Conservation (phyloP, 1,284 basidiomycete genomes). For the Chondrostereum purpureum region DNA sequence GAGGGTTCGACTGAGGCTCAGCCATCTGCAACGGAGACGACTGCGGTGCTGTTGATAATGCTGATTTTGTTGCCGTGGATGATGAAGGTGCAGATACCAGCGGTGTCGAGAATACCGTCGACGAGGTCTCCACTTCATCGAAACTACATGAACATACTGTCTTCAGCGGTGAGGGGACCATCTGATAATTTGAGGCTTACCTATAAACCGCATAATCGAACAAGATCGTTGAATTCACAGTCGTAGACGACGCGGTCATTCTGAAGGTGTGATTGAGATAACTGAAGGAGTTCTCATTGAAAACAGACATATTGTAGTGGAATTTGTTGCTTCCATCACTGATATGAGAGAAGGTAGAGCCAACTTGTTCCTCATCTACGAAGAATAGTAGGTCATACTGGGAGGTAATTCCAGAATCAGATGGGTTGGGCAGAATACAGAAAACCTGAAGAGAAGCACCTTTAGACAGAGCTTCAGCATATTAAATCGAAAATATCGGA, state of each 20-base stretch:
- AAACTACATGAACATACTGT: background rate
- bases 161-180: too few species aligned
- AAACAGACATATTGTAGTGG: slow-evolving; percentile 8
- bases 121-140: too few species aligned
- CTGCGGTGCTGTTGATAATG: too few species aligned
- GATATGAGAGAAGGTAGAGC: slow-evolving; percentile 2
- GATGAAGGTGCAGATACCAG: too few species aligned
- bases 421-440: slow-evolving; percentile 10
- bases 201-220: slow-evolving; percentile 12
- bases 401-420: slow-evolving; percentile 4
- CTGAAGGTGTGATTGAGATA: slow-evolving; percentile 5
- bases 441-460: slow-evolving; percentile 9
- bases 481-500: background rate
- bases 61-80: too few species aligned
- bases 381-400: slow-evolving; percentile 6
- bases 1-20: background rate
- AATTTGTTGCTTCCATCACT: slow-evolving; percentile 1
- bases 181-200: slow-evolving; percentile 6
- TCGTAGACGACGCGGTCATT: slow-evolving; percentile 3
- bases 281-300: slow-evolving; percentile 3
- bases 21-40: background rate
- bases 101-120: too few species aligned
- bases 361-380: slow-evolving; percentile 5
- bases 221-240: slow-evolving; percentile 2
- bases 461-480: background rate